Evolutionary conservation across 1,284 basidiomycete genomes (phyloP).

Genomic region (Anthracocystis walkeri): DNA sequence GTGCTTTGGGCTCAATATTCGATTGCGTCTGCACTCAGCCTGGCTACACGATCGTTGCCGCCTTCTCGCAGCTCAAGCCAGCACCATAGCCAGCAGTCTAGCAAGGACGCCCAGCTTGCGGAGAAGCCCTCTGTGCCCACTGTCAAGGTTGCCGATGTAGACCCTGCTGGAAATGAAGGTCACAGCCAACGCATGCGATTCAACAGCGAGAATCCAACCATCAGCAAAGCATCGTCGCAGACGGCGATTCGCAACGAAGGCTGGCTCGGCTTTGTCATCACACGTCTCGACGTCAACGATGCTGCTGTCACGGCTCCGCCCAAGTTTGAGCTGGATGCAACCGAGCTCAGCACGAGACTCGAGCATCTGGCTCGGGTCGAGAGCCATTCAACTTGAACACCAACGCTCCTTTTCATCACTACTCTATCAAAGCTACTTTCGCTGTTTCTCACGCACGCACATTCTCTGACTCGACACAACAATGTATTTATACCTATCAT

Average conservation of each 20-base stretch:
- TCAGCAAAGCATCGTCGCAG: constrained; percentile 10
- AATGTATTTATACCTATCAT: constrained; percentile 29
- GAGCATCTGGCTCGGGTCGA: constrained; percentile 19
- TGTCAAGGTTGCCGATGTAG: constrained; percentile 11
- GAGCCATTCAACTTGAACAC: background rate
- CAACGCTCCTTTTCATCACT: background rate
- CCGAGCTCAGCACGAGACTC: constrained; percentile 25
- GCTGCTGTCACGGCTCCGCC: background rate
- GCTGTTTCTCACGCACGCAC: background rate
- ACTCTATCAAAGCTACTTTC: background rate
- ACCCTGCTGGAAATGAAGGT: background rate
- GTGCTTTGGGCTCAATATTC: constrained; percentile 51
- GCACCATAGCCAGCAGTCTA: constrained; percentile 9
- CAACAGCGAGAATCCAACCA: constrained; percentile 35
- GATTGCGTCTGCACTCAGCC: constrained; percentile 40
- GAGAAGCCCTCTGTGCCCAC: background rate
- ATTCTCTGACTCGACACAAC: constrained; percentile 1
- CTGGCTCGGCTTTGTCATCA: constrained; percentile 44
- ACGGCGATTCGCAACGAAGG: constrained; percentile 15
- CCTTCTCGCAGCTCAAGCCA: background rate
- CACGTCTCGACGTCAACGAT: constrained; percentile 24
- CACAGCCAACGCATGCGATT: constrained; percentile 23
- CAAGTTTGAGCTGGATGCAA: constrained; percentile 37
- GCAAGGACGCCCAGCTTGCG: constrained; percentile 1
- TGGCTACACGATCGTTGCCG: constrained; percentile 21